Evolutionary conservation across 2,329 filamentous ascomycete species (phyloP).

Genomic region (Fusarium cicatricum): DNA sequence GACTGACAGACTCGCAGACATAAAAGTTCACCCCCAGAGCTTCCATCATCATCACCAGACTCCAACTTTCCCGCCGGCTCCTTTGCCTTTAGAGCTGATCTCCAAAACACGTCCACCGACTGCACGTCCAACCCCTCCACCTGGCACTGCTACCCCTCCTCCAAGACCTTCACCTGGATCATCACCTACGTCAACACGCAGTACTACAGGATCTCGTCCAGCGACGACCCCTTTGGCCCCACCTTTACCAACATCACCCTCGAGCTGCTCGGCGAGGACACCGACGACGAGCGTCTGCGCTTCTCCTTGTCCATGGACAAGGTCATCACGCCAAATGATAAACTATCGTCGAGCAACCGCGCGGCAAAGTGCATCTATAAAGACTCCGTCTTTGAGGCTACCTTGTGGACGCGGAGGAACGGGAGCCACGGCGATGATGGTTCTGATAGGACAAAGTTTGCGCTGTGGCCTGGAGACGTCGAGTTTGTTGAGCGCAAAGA

Average conservation of each 20-base stretch:
- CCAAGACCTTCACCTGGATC: conserved; percentile 68
- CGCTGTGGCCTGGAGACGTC: conserved; percentile 66
- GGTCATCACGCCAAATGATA: conserved; percentile 57
- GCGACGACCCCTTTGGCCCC: conserved; percentile 63
- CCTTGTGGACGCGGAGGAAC: conserved; percentile 64
- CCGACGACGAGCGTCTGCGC: conserved; percentile 61
- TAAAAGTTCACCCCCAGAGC: background rate
- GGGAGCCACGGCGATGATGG: conserved; percentile 29
- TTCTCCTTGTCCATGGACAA: conserved; percentile 65
- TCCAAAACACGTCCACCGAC: conserved; percentile 59
- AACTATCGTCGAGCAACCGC: conserved; percentile 52
- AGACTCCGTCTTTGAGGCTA: conserved; percentile 62
- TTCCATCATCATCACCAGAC: conserved; percentile 15
- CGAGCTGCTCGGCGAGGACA: conserved; percentile 56
- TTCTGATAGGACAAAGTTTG: conserved; percentile 40
- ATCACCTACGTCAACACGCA: conserved; percentile 54
- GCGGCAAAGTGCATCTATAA: conserved; percentile 66
- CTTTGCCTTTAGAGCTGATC: conserved; percentile 67
- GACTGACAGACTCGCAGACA: conserved; percentile 10
- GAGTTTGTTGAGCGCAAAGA: conserved; percentile 61
- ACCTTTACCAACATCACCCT: conserved; percentile 62
- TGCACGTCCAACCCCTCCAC: conserved; percentile 67
- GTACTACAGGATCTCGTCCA: conserved; percentile 63
- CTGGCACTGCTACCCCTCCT: conserved; percentile 68
- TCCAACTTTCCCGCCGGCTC: conserved; percentile 66